phyloP scores from a whole-genome alignment of 306 rosid species.

The Canavalia gladiata region DNA sequence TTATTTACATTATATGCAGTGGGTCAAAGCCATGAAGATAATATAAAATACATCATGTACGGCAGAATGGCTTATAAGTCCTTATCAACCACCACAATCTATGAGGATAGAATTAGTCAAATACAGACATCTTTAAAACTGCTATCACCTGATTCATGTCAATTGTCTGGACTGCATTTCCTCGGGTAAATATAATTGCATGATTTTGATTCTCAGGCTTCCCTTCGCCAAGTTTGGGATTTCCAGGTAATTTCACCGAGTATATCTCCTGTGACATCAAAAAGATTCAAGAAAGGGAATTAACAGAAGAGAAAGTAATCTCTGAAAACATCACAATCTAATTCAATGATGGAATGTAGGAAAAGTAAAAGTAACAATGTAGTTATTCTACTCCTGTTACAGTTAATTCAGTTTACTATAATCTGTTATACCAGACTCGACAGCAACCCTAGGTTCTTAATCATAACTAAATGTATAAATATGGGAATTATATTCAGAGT shows the following conservation, averaged over 20 bases:
- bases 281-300: conserved; percentile 30
- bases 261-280: conserved; percentile 78
- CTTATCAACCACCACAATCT: conserved; percentile 11
- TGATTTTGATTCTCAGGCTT: conserved; percentile 99
- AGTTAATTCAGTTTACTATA: background rate
- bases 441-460: background rate
- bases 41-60: background rate
- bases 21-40: conserved; percentile 21
- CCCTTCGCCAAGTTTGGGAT: conserved; percentile 97
- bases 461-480: background rate
- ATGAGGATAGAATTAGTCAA: conserved; percentile 5
- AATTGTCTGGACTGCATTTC: conserved; percentile 94
- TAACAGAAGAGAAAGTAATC: conserved; percentile 1
- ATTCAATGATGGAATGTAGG: background rate
- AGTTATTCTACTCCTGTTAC: background rate
- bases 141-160: conserved; percentile 95
- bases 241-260: conserved; percentile 88
- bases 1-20: background rate
- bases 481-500: too few relatives aligned
- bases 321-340: background rate
- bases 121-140: conserved; percentile 15
- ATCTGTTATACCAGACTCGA: background rate
- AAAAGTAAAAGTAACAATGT: background rate
- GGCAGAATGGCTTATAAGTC: conserved; percentile 1
- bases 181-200: conserved; percentile 94